phyloP scores from a whole-genome alignment of 805 yeast species.

The Starmera dryadoides region DNA sequence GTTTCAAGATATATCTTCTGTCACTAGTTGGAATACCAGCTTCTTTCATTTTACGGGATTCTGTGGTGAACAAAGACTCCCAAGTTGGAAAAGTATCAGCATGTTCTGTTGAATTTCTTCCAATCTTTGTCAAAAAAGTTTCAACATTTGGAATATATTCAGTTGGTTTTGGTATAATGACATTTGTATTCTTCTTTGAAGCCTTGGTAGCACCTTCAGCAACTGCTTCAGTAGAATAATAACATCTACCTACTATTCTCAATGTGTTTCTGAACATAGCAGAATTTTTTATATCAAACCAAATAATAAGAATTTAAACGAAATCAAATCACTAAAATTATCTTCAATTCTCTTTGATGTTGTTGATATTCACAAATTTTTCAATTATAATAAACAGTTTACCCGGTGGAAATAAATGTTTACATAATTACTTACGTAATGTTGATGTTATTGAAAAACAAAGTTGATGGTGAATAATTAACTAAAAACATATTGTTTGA shows the following conservation, averaged over 20 bases:
- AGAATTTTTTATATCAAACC: too few species aligned
- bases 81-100: constrained; percentile 62
- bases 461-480: too few species aligned
- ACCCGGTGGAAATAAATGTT: too few species aligned
- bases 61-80: constrained; percentile 55
- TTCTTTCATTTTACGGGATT: constrained; percentile 53
- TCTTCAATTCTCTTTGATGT: too few species aligned
- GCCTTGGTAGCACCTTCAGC: constrained; percentile 2
- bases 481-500: too few species aligned
- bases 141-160: constrained; percentile 56
- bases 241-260: not conserved
- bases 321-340: too few species aligned
- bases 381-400: too few species aligned
- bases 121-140: constrained; percentile 70
- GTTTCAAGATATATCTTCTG: constrained; percentile 66
- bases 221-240: not conserved
- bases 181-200: not conserved
- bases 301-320: too few species aligned
- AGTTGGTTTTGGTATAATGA: constrained; percentile 30
- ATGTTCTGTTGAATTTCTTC: constrained; percentile 66
- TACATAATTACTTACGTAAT: too few species aligned
- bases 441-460: too few species aligned
- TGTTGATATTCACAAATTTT: too few species aligned
- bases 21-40: constrained; percentile 69
- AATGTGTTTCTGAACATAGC: not conserved